Conservation (phyloP, 2,329 filamentous ascomycete species). For the Pseudogymnoascus sp. region DNA sequence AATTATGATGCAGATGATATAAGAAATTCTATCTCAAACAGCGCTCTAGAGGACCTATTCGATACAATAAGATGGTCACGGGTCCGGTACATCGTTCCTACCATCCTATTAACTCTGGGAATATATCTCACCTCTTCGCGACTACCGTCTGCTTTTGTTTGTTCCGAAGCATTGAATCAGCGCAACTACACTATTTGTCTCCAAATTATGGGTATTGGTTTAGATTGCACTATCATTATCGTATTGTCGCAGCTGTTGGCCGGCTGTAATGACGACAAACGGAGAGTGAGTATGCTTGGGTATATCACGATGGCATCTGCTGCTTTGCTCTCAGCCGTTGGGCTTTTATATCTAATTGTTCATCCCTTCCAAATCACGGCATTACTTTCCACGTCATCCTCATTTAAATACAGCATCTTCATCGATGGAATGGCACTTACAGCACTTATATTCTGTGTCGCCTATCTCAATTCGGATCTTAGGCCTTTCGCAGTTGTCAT, state of each 20-base stretch:
- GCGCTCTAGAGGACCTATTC: constrained; percentile 9
- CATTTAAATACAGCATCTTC: neutral
- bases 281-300: constrained; percentile 1
- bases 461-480: constrained; percentile 6
- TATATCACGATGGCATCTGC: neutral
- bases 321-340: neutral
- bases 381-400: neutral
- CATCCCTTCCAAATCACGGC: neutral
- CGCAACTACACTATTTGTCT: neutral
- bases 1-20: constrained; percentile 8
- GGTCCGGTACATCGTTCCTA: constrained; percentile 11
- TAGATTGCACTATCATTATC: constrained; percentile 10
- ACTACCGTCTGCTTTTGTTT: constrained; percentile 7
- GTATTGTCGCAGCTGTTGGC: neutral
- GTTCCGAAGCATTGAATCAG: neutral
- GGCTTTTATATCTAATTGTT: neutral
- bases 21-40: constrained; percentile 11
- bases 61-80: constrained; percentile 9
- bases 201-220: constrained; percentile 7
- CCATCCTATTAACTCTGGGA: constrained; percentile 4
- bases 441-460: neutral
- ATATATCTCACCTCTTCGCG: constrained; percentile 5
- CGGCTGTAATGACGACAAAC: constrained; percentile 7
- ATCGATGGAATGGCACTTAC: constrained; percentile 2
- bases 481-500: constrained; percentile 9